These are phyloP conservation scores for Pholiota conissans DNA, from an alignment of 768 basidiomycete genomes.

Conservation along the genomic window DNA sequence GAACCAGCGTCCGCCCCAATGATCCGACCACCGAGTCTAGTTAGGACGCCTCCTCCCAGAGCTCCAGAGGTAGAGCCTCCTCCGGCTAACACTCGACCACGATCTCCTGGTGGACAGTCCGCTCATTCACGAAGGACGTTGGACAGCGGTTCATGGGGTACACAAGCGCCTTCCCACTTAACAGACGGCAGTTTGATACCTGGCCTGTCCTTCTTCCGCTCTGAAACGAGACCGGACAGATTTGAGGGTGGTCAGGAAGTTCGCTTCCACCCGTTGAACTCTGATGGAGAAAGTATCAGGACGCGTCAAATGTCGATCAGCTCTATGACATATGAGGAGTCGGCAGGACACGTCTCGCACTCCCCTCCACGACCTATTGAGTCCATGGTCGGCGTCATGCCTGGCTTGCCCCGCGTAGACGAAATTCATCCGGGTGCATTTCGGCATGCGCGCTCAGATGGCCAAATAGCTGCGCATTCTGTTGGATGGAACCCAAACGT, in stretches of 20 bases:
- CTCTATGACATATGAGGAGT: constrained; percentile 6
- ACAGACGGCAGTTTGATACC: constrained; percentile 18
- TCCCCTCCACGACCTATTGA: constrained; percentile 21
- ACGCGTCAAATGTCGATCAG: constrained; percentile 15
- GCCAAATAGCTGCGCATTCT: not conserved
- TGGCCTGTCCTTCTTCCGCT: constrained; percentile 12
- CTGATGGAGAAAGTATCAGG: constrained; percentile 13
- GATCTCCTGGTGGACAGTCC: not conserved
- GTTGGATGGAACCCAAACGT: not conserved
- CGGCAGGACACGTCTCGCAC: not conserved
- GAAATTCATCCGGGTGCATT: not conserved
- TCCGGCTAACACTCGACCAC: not conserved
- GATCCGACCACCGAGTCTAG: not conserved
- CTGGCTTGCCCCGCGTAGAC: not conserved
- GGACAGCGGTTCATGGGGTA: constrained; percentile 17
- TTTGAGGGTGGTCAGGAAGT: constrained; percentile 3
- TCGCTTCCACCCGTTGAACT: constrained; percentile 5
- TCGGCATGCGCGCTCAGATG: not conserved
- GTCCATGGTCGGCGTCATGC: constrained; percentile 26
- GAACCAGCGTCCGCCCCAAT: not conserved
- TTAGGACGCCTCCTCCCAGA: not conserved
- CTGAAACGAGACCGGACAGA: not conserved
- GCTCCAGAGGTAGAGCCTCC: constrained; percentile 1
- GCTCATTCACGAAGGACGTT: constrained; percentile 5
- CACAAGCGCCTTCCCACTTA: constrained; percentile 12